Evolutionary conservation across 2,329 filamentous ascomycete species (phyloP).

Genomic region (Monosporascus sp.): DNA sequence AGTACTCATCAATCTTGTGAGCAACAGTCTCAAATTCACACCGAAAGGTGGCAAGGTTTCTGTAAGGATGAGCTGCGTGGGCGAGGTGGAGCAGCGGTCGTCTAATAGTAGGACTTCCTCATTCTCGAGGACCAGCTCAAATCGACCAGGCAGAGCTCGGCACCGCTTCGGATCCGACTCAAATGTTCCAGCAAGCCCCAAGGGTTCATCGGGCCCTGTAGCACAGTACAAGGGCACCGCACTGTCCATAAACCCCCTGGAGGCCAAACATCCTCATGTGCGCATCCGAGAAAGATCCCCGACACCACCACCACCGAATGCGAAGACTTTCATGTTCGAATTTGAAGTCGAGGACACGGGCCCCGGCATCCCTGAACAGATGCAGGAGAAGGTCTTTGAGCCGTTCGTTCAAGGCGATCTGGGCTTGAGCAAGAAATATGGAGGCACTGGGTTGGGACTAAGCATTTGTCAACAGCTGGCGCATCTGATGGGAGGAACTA

Average conservation of each 20-base stretch:
- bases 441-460: conserved; percentile 80
- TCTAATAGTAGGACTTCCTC: conserved; percentile 50
- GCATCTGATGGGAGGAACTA: conserved; percentile 73
- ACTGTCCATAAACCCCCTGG: conserved; percentile 58
- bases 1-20: conserved; percentile 89
- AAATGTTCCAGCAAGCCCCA: conserved; percentile 46
- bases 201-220: conserved; percentile 25
- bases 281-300: conserved; percentile 50
- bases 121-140: conserved; percentile 41
- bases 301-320: conserved; percentile 55
- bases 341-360: conserved; percentile 88
- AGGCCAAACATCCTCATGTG: conserved; percentile 47
- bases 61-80: conserved; percentile 69
- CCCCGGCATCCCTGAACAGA: conserved; percentile 72
- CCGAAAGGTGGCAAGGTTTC: conserved; percentile 69
- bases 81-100: conserved; percentile 45
- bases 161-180: conserved; percentile 45
- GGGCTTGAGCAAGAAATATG: conserved; percentile 82
- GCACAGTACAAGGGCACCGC: conserved; percentile 41
- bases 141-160: conserved; percentile 35
- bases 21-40: conserved; percentile 89
- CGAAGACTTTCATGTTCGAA: conserved; percentile 69
- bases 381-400: conserved; percentile 83
- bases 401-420: conserved; percentile 93
- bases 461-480: conserved; percentile 88